phyloP scores from a whole-genome alignment of 331 rosid genomes.

The Quercus tomentella region DNA sequence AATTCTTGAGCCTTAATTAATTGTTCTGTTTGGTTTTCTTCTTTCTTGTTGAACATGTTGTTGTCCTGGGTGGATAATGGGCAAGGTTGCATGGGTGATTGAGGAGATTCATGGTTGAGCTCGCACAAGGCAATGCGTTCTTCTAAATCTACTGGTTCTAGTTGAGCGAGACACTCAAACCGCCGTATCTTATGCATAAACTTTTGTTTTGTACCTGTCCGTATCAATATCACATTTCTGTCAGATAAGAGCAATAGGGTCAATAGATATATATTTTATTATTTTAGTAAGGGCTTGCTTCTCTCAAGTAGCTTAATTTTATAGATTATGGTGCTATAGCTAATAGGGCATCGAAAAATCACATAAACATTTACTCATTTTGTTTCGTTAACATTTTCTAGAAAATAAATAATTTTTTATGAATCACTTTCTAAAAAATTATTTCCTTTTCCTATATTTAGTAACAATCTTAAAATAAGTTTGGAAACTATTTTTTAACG shows the following conservation, averaged over 20 bases:
- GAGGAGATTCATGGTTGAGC: slow-evolving; percentile 13
- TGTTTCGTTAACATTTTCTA: too few species aligned
- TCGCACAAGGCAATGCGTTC: slow-evolving; percentile 36
- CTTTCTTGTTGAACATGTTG: background rate
- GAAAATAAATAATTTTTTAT: too few species aligned
- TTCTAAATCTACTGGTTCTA: slow-evolving; percentile 47
- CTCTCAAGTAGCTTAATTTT: too few species aligned
- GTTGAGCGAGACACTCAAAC: slow-evolving; percentile 28
- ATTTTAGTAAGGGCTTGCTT: too few species aligned
- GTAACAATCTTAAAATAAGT: too few species aligned
- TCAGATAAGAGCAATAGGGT: background rate
- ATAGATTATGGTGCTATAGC: too few species aligned
- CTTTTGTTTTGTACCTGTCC: slow-evolving; percentile 42
- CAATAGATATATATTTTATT: too few species aligned
- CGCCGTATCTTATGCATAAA: slow-evolving; percentile 33
- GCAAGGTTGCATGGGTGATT: background rate
- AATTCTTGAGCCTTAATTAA: slow-evolving; percentile 19
- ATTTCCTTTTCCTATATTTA: too few species aligned
- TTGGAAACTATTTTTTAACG: too few species aligned
- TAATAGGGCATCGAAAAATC: too few species aligned
- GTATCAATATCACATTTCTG: background rate
- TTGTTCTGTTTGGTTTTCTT: slow-evolving; percentile 5
- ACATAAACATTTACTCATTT: too few species aligned
- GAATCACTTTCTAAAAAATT: too few species aligned
- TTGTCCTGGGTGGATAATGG: background rate